Evolutionary conservation across 2,329 filamentous ascomycete species (phyloP), one percentile per base, ranked within the genome.

Genomic region (Talaromyces marneffei): DNA sequence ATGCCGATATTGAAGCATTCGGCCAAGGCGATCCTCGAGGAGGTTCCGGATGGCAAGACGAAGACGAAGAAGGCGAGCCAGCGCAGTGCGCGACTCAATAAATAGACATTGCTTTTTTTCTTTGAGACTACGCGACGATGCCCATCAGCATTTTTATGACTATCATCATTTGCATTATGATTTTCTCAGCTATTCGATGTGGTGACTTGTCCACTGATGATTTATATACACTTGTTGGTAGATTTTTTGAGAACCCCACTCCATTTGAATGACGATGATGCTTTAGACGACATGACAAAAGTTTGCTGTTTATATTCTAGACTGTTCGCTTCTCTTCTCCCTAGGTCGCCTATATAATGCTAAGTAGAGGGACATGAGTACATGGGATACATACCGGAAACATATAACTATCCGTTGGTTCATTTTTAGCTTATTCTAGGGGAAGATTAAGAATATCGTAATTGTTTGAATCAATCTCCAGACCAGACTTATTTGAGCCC

Each of bases 1-100:
- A 92, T 65, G 91, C 86, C 3, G 87, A 92, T 68, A 84, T 96
- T 67, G 91, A 97, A 57, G 86, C 92, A 70, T 80, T 80, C 61
- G 80, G 79, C 12, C 74, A 75, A 31, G 73, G 72, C 23, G 79
- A 80, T 66, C 71, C 69, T 1, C 71, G 74, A 18, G 76, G 74
- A 14, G 77, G 73, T 18, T 73, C 73, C 27, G 75, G 68, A 12
- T 82, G 80, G 80, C 78, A 76, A 57, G 80, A 82, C 61, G 80
- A 81, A 20, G 79, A 81, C 5, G 76, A 79, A 3, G 77, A 76
- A 16, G 74, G 74, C 23, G 77, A 78, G 60, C 71, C 73, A 23
- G 72, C 78, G 57, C 80, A 82, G 66, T 82, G 80, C 69, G 72
- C 79, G 60, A 74, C 80, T 62, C 79, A 82, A 70, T 82, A 62